Conservation (phyloP, 83 land plant species). For the Thuja plicata region DNA sequence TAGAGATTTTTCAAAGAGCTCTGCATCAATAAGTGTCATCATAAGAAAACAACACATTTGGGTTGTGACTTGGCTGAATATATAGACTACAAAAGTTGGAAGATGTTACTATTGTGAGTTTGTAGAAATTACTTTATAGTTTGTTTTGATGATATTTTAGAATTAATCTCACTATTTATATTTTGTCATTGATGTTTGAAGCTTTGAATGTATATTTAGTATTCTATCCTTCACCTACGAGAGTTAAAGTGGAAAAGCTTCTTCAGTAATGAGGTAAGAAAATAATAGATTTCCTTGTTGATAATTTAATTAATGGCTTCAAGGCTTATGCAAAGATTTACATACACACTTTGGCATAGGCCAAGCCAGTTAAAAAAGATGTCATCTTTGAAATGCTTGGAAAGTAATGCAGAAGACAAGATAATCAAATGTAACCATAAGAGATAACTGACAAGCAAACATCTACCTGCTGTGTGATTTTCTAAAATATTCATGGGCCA, state of each 20-base stretch:
- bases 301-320: too few species aligned
- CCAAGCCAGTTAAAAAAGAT: neutral
- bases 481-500: slow-evolving; percentile 97
- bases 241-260: too few species aligned
- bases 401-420: neutral
- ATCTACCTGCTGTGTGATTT: slow-evolving; percentile 84
- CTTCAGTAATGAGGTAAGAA: too few species aligned
- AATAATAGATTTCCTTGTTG: too few species aligned
- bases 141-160: neutral
- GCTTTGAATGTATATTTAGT: too few species aligned
- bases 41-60: too few species aligned
- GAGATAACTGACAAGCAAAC: neutral
- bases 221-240: too few species aligned
- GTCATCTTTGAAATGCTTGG: neutral
- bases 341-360: too few species aligned
- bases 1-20: too few species aligned
- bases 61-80: neutral
- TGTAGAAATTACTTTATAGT: neutral
- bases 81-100: too few species aligned
- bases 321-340: too few species aligned
- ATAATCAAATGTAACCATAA: neutral
- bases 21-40: too few species aligned
- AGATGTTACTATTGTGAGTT: neutral
- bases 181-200: neutral
- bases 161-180: neutral